phyloP scores from a whole-genome alignment of 495 filamentous ascomycete species.

The Pseudevernia furfuracea region DNA sequence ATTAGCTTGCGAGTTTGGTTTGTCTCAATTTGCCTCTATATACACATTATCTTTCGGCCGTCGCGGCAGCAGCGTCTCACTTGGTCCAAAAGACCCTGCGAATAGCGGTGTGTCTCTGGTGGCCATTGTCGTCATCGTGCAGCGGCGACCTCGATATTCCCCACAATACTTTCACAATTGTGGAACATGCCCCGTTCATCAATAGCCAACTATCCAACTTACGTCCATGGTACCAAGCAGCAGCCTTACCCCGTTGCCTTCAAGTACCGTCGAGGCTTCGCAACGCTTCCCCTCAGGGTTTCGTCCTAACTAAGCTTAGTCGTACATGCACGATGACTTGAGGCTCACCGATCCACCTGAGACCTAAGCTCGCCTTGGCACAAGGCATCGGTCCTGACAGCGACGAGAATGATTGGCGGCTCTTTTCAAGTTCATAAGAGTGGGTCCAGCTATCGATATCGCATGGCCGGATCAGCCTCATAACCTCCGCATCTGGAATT shows the following conservation, averaged over 20 bases:
- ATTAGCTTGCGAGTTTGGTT: slow-evolving; percentile 11
- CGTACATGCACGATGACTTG: neutral
- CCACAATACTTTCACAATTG: neutral
- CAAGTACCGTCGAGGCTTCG: neutral
- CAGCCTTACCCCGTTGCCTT: neutral
- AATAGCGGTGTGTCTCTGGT: neutral
- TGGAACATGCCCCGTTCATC: neutral
- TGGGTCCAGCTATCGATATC: neutral
- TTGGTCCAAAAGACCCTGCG: neutral
- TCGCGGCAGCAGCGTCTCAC: neutral
- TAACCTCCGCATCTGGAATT: neutral
- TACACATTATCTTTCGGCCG: neutral
- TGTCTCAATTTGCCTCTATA: neutral
- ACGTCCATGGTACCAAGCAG: neutral
- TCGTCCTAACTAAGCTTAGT: neutral
- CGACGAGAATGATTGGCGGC: neutral
- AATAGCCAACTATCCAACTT: neutral
- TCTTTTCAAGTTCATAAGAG: neutral
- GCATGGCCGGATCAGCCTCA: neutral
- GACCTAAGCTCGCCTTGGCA: neutral
- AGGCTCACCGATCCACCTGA: neutral
- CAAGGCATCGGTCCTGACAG: neutral
- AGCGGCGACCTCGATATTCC: neutral
- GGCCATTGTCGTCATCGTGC: neutral
- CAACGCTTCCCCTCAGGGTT: neutral